phyloP scores from a whole-genome alignment of 202 grass and related monocot species.

The Tripidium arundinaceum region DNA sequence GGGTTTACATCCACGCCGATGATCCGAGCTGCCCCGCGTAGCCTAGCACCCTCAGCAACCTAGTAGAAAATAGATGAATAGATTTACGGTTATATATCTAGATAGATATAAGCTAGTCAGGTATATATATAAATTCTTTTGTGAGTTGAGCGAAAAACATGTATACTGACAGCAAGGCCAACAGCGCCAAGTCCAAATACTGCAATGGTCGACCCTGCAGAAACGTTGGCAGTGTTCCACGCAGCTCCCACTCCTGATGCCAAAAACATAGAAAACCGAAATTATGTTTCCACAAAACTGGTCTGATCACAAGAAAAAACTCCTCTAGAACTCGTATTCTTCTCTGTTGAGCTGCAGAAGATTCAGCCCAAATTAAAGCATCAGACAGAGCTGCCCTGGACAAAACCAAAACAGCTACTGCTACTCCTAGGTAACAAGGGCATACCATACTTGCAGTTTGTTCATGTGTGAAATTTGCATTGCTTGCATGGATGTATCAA shows the following conservation, averaged over 20 bases:
- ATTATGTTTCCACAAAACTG: no score
- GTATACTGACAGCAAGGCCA: constrained; percentile 63
- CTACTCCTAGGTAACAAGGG: no score
- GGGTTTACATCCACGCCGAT: constrained; percentile 81
- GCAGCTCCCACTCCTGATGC: constrained; percentile 67
- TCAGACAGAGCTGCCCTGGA: no score
- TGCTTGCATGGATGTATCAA: no score
- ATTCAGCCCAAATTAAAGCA: no score
- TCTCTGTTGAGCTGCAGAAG: no score
- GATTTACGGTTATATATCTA: not conserved
- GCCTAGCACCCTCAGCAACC: constrained; percentile 71
- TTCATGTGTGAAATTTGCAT: not conserved
- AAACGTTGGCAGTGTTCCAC: constrained; percentile 87
- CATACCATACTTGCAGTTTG: no score
- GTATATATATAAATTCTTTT: not conserved
- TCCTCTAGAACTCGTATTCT: no score
- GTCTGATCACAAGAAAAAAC: no score
- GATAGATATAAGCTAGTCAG: not conserved
- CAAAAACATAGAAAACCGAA: not conserved
- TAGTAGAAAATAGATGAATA: constrained; percentile 6
- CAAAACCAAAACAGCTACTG: no score
- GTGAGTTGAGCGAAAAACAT: not conserved
- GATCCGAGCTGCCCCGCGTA: constrained; percentile 61
- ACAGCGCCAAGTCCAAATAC: constrained; percentile 82
- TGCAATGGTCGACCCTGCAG: constrained; percentile 53